Conservation (phyloP, 2,329 filamentous ascomycete genomes). For the Cytospora piceicola region DNA sequence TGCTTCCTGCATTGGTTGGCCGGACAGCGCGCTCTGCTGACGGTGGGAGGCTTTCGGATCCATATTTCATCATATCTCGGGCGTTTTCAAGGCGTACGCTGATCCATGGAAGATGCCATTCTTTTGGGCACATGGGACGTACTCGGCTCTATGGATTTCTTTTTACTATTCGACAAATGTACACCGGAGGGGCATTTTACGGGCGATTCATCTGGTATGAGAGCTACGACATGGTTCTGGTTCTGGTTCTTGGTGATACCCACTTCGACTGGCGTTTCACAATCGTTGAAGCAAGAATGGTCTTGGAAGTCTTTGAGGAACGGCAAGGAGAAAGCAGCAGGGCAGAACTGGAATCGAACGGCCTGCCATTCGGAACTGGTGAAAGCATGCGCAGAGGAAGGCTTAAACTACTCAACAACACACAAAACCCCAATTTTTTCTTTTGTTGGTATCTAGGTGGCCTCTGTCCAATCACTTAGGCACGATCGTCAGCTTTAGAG, state of each 20-base stretch:
- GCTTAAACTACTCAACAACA: constrained; percentile 19
- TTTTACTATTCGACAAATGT: constrained; percentile 26
- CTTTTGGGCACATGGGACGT: constrained; percentile 11
- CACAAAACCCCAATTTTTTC: constrained; percentile 22
- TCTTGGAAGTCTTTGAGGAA: constrained; percentile 12
- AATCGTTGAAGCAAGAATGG: constrained; percentile 22
- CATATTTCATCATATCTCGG: constrained; percentile 21
- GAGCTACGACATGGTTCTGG: constrained; percentile 25
- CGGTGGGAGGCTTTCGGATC: constrained; percentile 9
- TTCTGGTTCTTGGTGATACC: constrained; percentile 28
- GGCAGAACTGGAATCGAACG: constrained; percentile 1
- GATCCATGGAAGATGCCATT: constrained; percentile 13
- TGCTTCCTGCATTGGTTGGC: constrained; percentile 25
- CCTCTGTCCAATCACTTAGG: constrained; percentile 20
- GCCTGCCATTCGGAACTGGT: background rate
- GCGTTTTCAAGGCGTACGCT: constrained; percentile 22
- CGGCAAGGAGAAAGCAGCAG: constrained; percentile 1
- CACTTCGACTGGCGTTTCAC: constrained; percentile 25
- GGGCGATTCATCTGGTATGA: constrained; percentile 26
- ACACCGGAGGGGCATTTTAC: constrained; percentile 20
- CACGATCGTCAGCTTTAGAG: constrained; percentile 27
- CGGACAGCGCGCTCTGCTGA: constrained; percentile 25
- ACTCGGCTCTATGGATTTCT: constrained; percentile 23
- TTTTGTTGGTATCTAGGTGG: constrained; percentile 27
- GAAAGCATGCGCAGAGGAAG: constrained; percentile 17